Evolutionary conservation across 2,329 filamentous ascomycete species (phyloP).

Genomic region (Colletotrichum musicola): DNA sequence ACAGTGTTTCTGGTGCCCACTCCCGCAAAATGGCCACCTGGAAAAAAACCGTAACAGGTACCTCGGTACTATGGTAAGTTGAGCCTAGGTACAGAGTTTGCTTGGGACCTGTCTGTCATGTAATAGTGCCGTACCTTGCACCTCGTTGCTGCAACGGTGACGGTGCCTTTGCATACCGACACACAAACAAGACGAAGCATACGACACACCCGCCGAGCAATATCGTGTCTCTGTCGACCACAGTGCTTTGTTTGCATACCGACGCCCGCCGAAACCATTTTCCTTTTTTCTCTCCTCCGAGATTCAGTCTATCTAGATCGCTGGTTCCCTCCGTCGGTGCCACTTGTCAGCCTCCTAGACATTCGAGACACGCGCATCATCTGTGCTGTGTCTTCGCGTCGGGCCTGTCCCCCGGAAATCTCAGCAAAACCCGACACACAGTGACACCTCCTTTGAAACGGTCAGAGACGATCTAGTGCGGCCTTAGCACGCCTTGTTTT

Average conservation of each 20-base stretch:
- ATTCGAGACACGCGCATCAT: conserved; percentile 26
- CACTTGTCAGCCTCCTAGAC: conserved; percentile 20
- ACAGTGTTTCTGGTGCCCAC: conserved; percentile 26
- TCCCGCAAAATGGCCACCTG: conserved; percentile 1
- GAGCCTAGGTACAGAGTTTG: no score
- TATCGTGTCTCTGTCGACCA: neutral
- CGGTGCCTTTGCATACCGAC: conserved; percentile 2
- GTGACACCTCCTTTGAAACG: conserved; percentile 37
- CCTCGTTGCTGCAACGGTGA: conserved; percentile 8
- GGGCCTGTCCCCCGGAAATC: conserved; percentile 28
- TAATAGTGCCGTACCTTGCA: conserved; percentile 17
- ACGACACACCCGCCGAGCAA: neutral
- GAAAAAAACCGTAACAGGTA: neutral
- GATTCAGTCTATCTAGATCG: neutral
- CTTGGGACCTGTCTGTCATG: conserved; percentile 14
- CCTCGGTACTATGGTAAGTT: neutral
- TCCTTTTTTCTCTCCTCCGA: conserved; percentile 4
- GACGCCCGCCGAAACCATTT: neutral
- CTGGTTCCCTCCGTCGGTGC: neutral
- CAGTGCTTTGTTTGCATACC: neutral
- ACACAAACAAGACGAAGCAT: neutral
- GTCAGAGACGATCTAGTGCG: conserved; percentile 33
- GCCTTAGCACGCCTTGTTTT: conserved; percentile 29
- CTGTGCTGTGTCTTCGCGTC: conserved; percentile 32
- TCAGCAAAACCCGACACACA: conserved; percentile 33